phyloP scores from a whole-genome alignment of 805 yeast species.

The Clavispora fructus region DNA sequence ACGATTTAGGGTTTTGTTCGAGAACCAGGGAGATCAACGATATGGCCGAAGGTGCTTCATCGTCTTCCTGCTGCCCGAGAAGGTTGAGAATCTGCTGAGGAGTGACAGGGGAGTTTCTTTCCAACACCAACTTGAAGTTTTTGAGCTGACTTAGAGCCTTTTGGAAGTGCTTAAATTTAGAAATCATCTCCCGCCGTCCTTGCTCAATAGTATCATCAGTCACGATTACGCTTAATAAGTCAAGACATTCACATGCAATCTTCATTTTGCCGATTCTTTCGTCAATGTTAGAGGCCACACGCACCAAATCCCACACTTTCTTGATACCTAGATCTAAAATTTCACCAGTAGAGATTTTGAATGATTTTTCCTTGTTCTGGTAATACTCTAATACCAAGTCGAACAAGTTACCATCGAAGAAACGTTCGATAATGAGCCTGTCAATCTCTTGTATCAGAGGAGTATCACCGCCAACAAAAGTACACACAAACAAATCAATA shows the following conservation, averaged over 20 bases:
- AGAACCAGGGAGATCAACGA: constrained; percentile 37
- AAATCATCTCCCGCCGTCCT: constrained; percentile 6
- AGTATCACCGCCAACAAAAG: constrained; percentile 15
- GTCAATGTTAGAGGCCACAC: constrained; percentile 26
- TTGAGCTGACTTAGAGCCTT: constrained; percentile 32
- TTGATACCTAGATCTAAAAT: constrained; percentile 16
- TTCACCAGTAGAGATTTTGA: constrained; percentile 5
- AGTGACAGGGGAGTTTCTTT: constrained; percentile 9
- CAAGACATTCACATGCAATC: constrained; percentile 21
- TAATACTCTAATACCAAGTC: constrained; percentile 17
- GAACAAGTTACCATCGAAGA: constrained; percentile 24
- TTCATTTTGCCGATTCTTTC: constrained; percentile 27
- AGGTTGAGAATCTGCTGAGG: constrained; percentile 12
- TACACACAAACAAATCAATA: constrained; percentile 15
- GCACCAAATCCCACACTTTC: constrained; percentile 32
- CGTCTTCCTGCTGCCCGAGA: constrained; percentile 5
- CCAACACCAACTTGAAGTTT: constrained; percentile 26
- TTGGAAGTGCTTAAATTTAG: constrained; percentile 28
- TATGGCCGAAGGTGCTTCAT: constrained; percentile 10
- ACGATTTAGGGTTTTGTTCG: constrained; percentile 51
- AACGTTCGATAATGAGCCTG: constrained; percentile 22
- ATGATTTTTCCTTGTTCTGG: constrained; percentile 4
- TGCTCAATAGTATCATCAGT: background rate
- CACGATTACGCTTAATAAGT: constrained; percentile 18
- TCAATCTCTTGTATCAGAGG: constrained; percentile 12